Evolutionary conservation across 176 grass and related monocot genomes (phyloP), one percentile per base, ranked within the genome.

Genomic region (Calamus simplicifolius): DNA sequence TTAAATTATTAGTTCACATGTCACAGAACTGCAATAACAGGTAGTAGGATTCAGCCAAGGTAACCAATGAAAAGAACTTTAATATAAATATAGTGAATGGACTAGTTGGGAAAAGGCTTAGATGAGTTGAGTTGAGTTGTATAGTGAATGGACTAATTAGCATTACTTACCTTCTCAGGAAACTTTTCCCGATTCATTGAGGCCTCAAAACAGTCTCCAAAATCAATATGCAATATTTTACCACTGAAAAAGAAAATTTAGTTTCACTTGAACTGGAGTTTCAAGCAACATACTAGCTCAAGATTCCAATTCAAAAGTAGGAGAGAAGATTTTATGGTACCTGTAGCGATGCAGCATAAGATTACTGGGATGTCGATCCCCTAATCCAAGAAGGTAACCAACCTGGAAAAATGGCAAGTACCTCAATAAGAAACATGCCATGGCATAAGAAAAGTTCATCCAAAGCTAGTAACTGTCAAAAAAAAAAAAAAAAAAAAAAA

Each of bases 191-290:
- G 75, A 75, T 85, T 97, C 93, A 97, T 97, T 52, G 93, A 91
- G 25, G 93, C 87, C 84, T 97, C 93, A 28, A 97, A 97, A 48
- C 93, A 97, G 63, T 97, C 93, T 48, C 93, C 93, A 61, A 97
- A 97, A 64, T 97, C 93, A 73, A 97, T 97, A 82, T 97, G 93
- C 63, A 97, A 60, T 80, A 97, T 97, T 85, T 97, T 97, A 62
- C 93, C 93, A 64, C 93, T 97, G 73, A 66, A 84, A 66, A 5
- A 76, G 68, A 64, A 79, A 43, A 2, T 2, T 43, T 43, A 43
- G 35, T 13, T 43, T 43, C 35, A 12, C 35, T 43, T 43, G 35
- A 1, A 43, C 35, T 43, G 12, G 35, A 43, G 35, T 43, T 43
- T 8, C 35, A 13, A 43, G 35, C 35, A 43, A 43, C 3, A 10